Base-by-base conservation (phyloP, 495 filamentous ascomycete genomes). In the Aspergillus campestris region DNA sequence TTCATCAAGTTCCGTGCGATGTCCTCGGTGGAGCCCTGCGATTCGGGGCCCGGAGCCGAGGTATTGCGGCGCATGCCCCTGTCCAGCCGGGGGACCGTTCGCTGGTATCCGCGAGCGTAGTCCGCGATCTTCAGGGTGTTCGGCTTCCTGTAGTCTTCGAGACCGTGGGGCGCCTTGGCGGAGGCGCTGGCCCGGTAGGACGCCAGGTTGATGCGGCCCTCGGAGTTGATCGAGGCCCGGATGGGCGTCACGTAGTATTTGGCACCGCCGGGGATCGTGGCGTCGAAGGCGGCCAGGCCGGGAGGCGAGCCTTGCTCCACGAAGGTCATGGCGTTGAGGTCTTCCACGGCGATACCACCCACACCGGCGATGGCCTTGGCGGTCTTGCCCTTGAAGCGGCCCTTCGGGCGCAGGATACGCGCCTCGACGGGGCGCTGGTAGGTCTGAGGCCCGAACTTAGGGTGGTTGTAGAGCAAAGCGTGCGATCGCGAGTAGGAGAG, bases 401-500 rank as follows among this genome's bases (percentile, higher is more conserved):
- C 65, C 62, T 65, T 73, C 1, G 63, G 62, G 24, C 60, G 57
- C 47, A 95, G 45, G 29, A 94, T 71, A 45, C 92, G 78, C 3
- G 83, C 84, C 57, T 78, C 64, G 3, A 92, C 73, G 0, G 87
- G 78, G 7, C 79, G 53, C 47, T 77, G 73, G 31, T 68, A 52
- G 10, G 67, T 65, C 57, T 87, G 85, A 7, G 89, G 90, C 3
- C 92, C 92, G 54, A 83, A 80, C n/a, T 79, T 47, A 0, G 92
- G 84, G 57, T 96, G 89, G 60, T 95, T 94, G 40, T 79, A 71
- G 35, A 86, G 60, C 57, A 82, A 74, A 15, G 81, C 72, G 31
- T 75, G 63, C 11, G 86, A 84, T 44, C 89, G 81, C 28, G 83
- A 71, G 66, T 97, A 96, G 32, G 86, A 84, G 12, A 97, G 67